Base-by-base conservation (phyloP, 768 basidiomycete genomes). In the Candolleomyces eurysporus region DNA sequence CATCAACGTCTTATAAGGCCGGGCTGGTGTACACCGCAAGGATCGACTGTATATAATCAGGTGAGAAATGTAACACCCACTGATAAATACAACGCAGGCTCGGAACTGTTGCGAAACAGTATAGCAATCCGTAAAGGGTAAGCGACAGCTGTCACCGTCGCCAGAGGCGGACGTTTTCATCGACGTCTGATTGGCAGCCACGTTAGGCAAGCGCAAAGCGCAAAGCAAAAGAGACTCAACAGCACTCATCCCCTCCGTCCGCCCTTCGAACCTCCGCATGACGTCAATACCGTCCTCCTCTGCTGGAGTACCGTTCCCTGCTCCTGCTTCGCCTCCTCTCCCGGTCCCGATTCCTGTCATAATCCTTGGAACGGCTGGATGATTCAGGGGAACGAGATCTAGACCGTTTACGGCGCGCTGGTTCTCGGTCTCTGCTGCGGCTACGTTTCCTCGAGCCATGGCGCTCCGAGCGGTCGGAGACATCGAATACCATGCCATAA, bases 401-500 rank as follows among this genome's bases (percentile, higher is more conserved):
- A 57, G 64, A 58, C 48, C 61, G 51, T 30, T 60, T 61, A 14
- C 55, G 42, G 21, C 60, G 60, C n/a, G 16, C 53, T 61, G 54
- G 64, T 22, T 76, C 70, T 55, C 75, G 69, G 32, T 84, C 80
- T 26, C 78, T 76, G 62, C 86, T 87, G 54, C 82, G 74, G 62
- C 83, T 85, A 30, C 82, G 79, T 65, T 82, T 83, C 49, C 80
- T 74, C 45, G 53, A 40, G 1, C 53, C 39, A 42, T 77, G 77
- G 51, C 79, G 79, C 22, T 72, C 74, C 49, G 75, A 73, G 22
- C 70, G 73, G 56, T 74, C 73, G n/a, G 80, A 77, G n/a, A 88
- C 79, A 62, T 96, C 93, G 71, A 96, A 95, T 22, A 95, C 90
- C 89, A 95, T 87, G 21, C 84, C 86, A 69, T 94, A 93, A 17